Evolutionary conservation across 2,329 filamentous ascomycete genomes (phyloP).

Genomic region (Phyllosticta paracitricarpa): DNA sequence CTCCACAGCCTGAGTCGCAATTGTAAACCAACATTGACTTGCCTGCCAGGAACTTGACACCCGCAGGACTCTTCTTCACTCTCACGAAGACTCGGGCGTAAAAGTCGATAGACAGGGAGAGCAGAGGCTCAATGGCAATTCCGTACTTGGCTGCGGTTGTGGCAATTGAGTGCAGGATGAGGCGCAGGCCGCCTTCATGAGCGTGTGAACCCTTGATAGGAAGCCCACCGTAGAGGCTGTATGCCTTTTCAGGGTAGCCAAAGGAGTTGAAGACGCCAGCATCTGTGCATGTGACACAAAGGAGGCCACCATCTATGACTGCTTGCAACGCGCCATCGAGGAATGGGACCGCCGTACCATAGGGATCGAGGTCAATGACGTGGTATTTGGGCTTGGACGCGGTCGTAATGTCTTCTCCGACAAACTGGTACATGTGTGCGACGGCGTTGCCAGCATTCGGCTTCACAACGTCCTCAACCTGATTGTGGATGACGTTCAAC

Average conservation of each 20-base stretch:
- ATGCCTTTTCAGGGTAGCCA: conserved; percentile 90
- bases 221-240: conserved; percentile 82
- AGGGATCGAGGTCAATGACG: conserved; percentile 93
- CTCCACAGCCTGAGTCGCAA: conserved; percentile 84
- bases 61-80: conserved; percentile 65
- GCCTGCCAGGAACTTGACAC: conserved; percentile 81
- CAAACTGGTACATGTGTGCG: conserved; percentile 75
- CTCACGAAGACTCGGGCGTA: conserved; percentile 85
- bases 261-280: conserved; percentile 90
- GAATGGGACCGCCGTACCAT: conserved; percentile 87
- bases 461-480: conserved; percentile 58
- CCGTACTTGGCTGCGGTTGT: conserved; percentile 76
- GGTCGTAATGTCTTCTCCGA: conserved; percentile 38
- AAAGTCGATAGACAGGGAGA: conserved; percentile 93
- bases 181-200: conserved; percentile 79
- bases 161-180: conserved; percentile 76
- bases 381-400: conserved; percentile 56
- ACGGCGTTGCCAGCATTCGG: conserved; percentile 75
- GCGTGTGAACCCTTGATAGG: conserved; percentile 76
- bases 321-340: conserved; percentile 84
- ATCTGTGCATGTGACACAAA: conserved; percentile 95
- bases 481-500: conserved; percentile 77
- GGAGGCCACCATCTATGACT: conserved; percentile 75
- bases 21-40: conserved; percentile 91
- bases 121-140: conserved; percentile 75